Evolutionary conservation across 1,139 yeast genomes (phyloP).

Genomic region (Yamadazyma diddensiae): DNA sequence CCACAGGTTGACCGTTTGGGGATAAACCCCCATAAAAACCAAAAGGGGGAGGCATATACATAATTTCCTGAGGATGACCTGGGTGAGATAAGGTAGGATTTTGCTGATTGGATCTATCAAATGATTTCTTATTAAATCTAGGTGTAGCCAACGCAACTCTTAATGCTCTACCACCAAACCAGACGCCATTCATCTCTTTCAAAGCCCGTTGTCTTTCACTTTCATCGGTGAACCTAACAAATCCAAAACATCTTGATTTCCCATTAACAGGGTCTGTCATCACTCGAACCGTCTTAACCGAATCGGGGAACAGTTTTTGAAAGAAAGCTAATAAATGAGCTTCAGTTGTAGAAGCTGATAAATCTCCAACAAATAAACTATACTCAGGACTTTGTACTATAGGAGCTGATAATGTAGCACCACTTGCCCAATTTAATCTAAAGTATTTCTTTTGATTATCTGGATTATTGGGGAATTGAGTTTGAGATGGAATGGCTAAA

Average conservation of each 20-base stretch:
- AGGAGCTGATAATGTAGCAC: constrained; percentile 56
- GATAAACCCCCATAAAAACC: constrained; percentile 6
- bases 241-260: constrained; percentile 72
- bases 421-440: constrained; percentile 73
- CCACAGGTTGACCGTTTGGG: neutral
- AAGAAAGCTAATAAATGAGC: constrained; percentile 66
- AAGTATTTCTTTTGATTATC: constrained; percentile 59
- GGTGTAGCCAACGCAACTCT: constrained; percentile 73
- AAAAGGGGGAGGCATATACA: constrained; percentile 15
- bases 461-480: constrained; percentile 40
- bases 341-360: constrained; percentile 71
- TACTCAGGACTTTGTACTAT: constrained; percentile 51
- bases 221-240: constrained; percentile 65
- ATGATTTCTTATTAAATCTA: constrained; percentile 23
- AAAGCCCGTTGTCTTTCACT: constrained; percentile 63
- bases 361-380: constrained; percentile 76
- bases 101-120: constrained; percentile 3
- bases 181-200: constrained; percentile 69
- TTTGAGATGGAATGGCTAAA: constrained; percentile 48
- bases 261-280: constrained; percentile 77
- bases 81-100: neutral
- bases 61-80: constrained; percentile 11
- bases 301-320: constrained; percentile 56
- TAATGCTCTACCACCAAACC: constrained; percentile 72
- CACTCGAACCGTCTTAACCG: constrained; percentile 66